Base-by-base conservation (phyloP, 2,329 filamentous ascomycete species). In the Fusarium verrucosum region DNA sequence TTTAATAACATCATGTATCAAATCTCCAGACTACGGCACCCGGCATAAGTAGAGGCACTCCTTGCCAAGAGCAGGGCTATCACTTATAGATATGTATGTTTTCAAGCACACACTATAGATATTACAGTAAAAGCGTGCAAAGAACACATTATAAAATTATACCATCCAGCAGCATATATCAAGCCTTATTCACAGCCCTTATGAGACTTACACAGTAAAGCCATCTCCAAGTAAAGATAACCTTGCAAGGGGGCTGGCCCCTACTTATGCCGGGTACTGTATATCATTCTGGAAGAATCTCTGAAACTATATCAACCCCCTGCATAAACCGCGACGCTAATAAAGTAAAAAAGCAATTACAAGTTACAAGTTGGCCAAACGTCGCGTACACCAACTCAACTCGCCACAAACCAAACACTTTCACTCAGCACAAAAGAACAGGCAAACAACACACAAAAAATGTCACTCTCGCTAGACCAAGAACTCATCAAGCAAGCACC, bases 401-500 rank as follows among this genome's bases (percentile, higher is more conserved):
- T 22, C 22, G 30, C 28, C 22, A 25, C 8, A 9, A 13, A 43
- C 20, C 23, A 17, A 38, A 19, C 38, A 30, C 6, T 14, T n/a
- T 25, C 13, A 19, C 26, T 22, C 16, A 33, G 16, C 10, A 17
- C 14, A 36, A 6, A 3, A 36, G 4, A 3, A 3, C 25, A 19
- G 7, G 14, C 23, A 30, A 30, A 30, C 28, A 17, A 8, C n/a
- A 42, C 8, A 44, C 16, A 57, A 16, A 33, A 53, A n/a, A 44
- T 60, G 57, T 46, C 35, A 3, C 36, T 60, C 22, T 19, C 47
- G 25, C 13, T 46, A 14, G 36, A 43, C 5, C 35, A 42, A 19
- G 57, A 61, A 37, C 42, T 60, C 40, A 35, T 32, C 17, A 55
- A 23, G 10, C 33, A 23, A 10, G 69, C 68, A 2, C 61, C 64